These are phyloP conservation scores for Vaccinium myrtillus DNA, from an alignment of 148 eudicot genomes.

Conservation along the genomic window DNA sequence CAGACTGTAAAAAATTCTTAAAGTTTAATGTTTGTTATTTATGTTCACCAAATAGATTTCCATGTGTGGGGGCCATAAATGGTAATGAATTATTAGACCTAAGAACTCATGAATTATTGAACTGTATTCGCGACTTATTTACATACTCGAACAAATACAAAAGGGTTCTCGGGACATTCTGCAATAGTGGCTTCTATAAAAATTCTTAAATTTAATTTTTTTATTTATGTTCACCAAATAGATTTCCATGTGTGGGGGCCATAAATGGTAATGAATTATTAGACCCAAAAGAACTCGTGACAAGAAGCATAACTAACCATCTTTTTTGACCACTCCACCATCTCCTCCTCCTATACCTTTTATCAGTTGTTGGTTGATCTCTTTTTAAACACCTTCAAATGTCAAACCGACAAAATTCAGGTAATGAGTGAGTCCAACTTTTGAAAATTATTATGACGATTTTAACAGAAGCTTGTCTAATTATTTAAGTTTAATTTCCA, in stretches of 20 bases:
- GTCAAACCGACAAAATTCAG: conserved; percentile 23
- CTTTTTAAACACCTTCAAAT: conserved; percentile 8
- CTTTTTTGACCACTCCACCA: conserved; percentile 28
- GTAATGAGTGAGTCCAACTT: not conserved
- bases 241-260: not conserved
- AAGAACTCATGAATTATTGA: conserved; percentile 1
- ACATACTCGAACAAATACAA: too few relatives aligned
- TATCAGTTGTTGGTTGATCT: not conserved
- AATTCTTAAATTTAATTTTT: not conserved
- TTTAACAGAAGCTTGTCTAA: not conserved
- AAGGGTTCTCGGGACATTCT: too few relatives aligned
- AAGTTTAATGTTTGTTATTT: not conserved
- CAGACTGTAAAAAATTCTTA: not conserved
- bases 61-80: not conserved
- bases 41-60: not conserved
- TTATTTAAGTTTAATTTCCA: too few relatives aligned
- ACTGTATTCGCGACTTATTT: too few relatives aligned
- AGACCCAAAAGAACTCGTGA: conserved; percentile 10
- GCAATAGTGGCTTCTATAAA: not conserved
- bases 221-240: not conserved
- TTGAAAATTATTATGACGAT: not conserved
- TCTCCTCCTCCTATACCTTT: not conserved
- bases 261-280: not conserved
- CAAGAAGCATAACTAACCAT: conserved; percentile 5
- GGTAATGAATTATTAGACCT: not conserved